Base-by-base conservation (phyloP, 208 protist species). In the Leishmania gerbilli region DNA sequence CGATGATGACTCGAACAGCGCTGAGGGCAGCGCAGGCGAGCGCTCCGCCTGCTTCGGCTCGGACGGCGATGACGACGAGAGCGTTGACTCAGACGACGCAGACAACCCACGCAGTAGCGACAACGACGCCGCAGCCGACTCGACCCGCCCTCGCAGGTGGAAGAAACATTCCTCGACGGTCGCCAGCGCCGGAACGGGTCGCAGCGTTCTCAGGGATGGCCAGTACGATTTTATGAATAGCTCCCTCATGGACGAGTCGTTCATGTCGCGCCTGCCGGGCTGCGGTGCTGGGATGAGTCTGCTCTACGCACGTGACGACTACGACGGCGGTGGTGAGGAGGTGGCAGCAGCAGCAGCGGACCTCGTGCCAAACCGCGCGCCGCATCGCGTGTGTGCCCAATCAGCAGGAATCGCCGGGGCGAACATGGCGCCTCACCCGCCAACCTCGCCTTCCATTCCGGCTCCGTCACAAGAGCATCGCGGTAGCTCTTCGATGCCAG, bases 201-300 rank as follows among this genome's bases (percentile, higher is more conserved):
- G 55, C 77, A 86, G 72, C 68, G 11, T 77, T 21, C 53, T 60
- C 8, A 74, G 27, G 6, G 60, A 82, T 37, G 62, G 19, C 17
- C 74, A 55, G 31, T 82, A 82, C 79, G 82, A 86, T 49, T 86
- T 86, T n/a, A 86, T 86, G 82, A 76, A 82, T 64, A 80, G 53
- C 40, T 82, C 77, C 34, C 55, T 79, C 67, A 76, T 86, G 71
- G 27, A 82, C 45, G 82, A 56, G 21, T 79, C 40, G 17, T 56
- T 71, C 13, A 19, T 47, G 31, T 79, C 40, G 9, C 47, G 45
- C 47, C 11, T 24, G 65, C 77, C 40, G 8, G 51, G 51, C 51
- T 11, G 34, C 27, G 34, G 58, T 21, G 40, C 4, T 19, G 9
- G 53, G 21, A 51, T 19, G 27, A 81, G 76, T n/a, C 76, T 75